These are phyloP conservation scores for Gaultheria prostrata DNA, from an alignment of 148 eudicot genomes.

Conservation along the genomic window DNA sequence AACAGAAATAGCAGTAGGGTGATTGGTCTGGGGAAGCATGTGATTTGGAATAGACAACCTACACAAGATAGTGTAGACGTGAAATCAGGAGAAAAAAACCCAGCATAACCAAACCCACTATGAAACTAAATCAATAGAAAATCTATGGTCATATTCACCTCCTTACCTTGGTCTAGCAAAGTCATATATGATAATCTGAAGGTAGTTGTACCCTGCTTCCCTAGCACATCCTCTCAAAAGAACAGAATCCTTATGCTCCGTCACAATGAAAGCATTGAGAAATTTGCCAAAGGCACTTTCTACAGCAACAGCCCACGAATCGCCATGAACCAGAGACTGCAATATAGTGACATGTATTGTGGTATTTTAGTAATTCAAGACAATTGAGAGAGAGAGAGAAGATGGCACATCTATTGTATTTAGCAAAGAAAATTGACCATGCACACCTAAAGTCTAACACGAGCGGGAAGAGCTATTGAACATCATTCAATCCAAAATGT, in stretches of 20 bases:
- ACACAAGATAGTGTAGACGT: constrained; percentile 17
- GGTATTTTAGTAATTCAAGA: neutral
- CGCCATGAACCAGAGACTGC: constrained; percentile 75
- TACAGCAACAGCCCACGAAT: constrained; percentile 76
- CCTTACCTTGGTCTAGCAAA: constrained; percentile 69
- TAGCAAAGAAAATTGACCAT: neutral
- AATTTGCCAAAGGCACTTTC: constrained; percentile 80
- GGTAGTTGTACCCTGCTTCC: constrained; percentile 61
- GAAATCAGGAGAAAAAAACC: constrained; percentile 9
- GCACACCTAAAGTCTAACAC: neutral
- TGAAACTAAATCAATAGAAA: neutral
- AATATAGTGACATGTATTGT: neutral
- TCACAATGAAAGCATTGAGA: constrained; percentile 88
- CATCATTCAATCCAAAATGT: neutral
- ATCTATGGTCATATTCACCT: neutral
- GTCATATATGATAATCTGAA: constrained; percentile 75
- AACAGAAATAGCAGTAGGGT: constrained; percentile 70
- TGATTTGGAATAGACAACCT: constrained; percentile 72
- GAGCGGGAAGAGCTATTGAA: neutral
- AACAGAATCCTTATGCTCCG: constrained; percentile 72
- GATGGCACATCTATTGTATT: neutral
- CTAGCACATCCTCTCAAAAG: constrained; percentile 67
- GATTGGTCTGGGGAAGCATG: constrained; percentile 76
- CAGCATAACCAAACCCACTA: neutral
- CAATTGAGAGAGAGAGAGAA: neutral